A percentile compares a stretch with the other conserved stretches of the same genome.
phyloP scores from a whole-genome alignment of 305 asterid genomes.

The Fraxinus greggii region DNA sequence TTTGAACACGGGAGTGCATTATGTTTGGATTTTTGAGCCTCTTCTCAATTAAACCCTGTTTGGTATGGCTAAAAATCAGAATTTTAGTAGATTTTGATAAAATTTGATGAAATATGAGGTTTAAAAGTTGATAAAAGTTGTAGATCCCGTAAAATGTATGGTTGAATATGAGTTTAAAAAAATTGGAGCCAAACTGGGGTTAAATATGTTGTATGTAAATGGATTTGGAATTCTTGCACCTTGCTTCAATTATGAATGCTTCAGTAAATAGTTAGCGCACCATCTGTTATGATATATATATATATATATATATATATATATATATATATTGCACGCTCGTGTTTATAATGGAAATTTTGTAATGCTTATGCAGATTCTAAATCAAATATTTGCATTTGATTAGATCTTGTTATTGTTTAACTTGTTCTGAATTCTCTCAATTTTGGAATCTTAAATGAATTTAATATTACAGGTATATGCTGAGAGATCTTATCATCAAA shows the following conservation, averaged over 20 bases:
- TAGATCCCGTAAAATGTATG: background rate
- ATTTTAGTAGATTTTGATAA: background rate
- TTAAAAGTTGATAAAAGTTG: background rate
- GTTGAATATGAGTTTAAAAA: background rate
- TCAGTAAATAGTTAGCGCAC: background rate
- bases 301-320: background rate
- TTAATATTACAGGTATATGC: conserved; percentile 72
- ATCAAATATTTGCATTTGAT: background rate
- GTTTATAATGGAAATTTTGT: background rate
- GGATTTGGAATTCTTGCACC: background rate
- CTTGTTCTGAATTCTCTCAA: background rate
- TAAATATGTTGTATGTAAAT: background rate
- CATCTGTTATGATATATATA: background rate
- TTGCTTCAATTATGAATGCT: background rate
- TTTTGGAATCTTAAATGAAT: conserved; percentile 26
- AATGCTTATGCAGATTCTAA: background rate
- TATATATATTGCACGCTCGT: background rate
- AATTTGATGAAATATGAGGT: background rate
- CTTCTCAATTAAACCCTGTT: background rate
- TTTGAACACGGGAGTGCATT: background rate
- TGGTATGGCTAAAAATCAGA: background rate
- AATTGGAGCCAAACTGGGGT: background rate
- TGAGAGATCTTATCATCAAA: conserved; percentile 85
- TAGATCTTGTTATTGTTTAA: background rate
- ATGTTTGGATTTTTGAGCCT: background rate